Evolutionary conservation across 352 stramenopile genomes (phyloP).

Genomic region (Pythium periplocum): DNA sequence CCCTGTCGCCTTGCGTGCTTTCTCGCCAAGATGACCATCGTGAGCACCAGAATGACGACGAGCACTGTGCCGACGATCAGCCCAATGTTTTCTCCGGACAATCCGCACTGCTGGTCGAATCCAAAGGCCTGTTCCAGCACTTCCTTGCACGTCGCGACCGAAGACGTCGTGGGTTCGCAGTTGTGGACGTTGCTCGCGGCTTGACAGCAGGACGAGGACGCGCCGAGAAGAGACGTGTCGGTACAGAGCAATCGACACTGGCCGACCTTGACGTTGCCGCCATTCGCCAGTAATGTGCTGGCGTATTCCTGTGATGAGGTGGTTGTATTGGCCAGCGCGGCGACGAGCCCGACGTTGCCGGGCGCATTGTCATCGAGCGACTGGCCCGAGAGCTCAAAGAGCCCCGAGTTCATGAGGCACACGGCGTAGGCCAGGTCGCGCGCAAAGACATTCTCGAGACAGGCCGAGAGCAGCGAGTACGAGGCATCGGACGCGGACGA

Average conservation of each 20-base stretch:
- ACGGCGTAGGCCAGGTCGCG: conserved; percentile 40
- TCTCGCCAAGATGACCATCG: conserved; percentile 16
- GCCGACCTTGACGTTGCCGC: conserved; percentile 7
- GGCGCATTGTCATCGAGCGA: background rate
- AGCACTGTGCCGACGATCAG: conserved; percentile 22
- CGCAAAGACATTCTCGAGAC: conserved; percentile 29
- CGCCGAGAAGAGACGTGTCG: conserved; percentile 5
- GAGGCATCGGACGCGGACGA: background rate
- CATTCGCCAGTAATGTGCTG: conserved; percentile 2
- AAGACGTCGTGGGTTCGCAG: conserved; percentile 24
- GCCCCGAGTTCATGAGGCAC: conserved; percentile 64
- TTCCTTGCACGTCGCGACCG: conserved; percentile 28
- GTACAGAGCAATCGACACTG: conserved; percentile 31
- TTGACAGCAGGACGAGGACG: background rate
- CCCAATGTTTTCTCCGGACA: conserved; percentile 25
- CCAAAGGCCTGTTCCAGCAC: conserved; percentile 36
- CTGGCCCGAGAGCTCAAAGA: conserved; percentile 30
- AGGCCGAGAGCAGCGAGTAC: conserved; percentile 19
- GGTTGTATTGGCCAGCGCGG: background rate
- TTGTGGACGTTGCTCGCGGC: conserved; percentile 5
- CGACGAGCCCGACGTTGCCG: background rate
- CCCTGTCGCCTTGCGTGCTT: conserved; percentile 19
- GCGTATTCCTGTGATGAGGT: background rate
- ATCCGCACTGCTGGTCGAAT: conserved; percentile 28
- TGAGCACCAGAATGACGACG: conserved; percentile 14